Evolutionary conservation across 73 alveolate species (phyloP).

Genomic region (Tetrahymena borealis): DNA sequence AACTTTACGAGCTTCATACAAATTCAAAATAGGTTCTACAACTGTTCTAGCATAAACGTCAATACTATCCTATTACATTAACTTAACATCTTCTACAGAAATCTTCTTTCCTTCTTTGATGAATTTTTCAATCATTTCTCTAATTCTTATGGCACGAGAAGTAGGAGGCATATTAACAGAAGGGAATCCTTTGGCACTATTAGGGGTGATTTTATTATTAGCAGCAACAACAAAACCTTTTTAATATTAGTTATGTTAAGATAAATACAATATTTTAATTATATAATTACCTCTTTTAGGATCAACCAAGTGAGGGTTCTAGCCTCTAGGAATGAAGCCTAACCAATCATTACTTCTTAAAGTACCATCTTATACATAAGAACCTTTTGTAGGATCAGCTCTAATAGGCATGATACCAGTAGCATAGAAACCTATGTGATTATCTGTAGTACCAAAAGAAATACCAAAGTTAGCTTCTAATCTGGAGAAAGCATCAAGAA

Average conservation of each 20-base stretch:
- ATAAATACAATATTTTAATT: background rate
- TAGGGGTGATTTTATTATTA: constrained; percentile 30
- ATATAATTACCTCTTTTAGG: constrained; percentile 9
- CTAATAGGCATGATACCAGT: constrained; percentile 26
- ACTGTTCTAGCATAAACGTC: constrained; percentile 17
- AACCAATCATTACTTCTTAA: background rate
- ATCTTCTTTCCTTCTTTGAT: constrained; percentile 2
- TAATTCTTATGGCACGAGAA: constrained; percentile 20
- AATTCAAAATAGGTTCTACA: background rate
- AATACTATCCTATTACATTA: background rate
- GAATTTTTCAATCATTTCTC: constrained; percentile 2
- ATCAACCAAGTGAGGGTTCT: constrained; percentile 17
- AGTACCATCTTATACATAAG: background rate
- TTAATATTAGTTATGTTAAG: background rate
- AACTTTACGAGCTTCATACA: background rate
- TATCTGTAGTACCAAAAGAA: constrained; percentile 19
- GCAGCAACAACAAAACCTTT: constrained; percentile 32
- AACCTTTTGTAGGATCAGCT: constrained; percentile 8
- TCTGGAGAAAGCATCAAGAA: constrained; percentile 7
- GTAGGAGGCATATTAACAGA: constrained; percentile 18
- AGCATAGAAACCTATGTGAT: constrained; percentile 25
- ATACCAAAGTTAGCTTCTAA: constrained; percentile 19
- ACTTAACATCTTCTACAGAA: constrained; percentile 7
- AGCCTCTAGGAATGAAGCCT: background rate
- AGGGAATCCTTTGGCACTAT: background rate